Evolutionary conservation across 345 rosid genomes (phyloP), one percentile per base, ranked within the genome.

Genomic region (Eucalyptus sp.): DNA sequence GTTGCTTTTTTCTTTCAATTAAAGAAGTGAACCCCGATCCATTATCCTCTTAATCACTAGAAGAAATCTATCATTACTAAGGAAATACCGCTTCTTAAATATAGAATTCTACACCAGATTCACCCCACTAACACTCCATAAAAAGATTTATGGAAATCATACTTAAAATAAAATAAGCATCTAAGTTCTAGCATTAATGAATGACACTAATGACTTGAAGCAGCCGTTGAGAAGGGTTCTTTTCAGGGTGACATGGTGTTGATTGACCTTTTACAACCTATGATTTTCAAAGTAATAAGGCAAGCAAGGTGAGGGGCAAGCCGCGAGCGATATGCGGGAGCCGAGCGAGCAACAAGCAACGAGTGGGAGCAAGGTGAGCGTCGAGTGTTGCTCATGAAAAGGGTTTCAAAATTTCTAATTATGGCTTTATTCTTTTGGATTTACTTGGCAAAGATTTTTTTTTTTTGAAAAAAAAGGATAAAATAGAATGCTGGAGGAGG

Each of bases 131-230:
- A 25, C 29, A 60, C 31, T 60, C 66, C 13, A 60, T 27, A 11
- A 60, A 27, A 60, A 27, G 4, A 27, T 12, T 60, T 11, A 12
- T 10, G 15, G 2, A 60, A 60, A 31, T 31, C 54, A 44, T 25
- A 18, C 2, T 22, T 44, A 25, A 79, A 87, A 89, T 3, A 29
- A 88, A 62, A 25, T 22, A 85, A 51, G 81, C 22, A 44, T 33
- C 43, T 5, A 60, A 85, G 13, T 88, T 49, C 50, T 1, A 88
- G 6, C 7, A 48, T 29, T 46, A 64, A 48, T 22, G 86, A 85
- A 90, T 87, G 95, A 89, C 94, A 96, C 96, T 98, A 90, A 95
- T 94, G 92, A 97, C 96, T 90, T 95, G 97, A 84, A 96, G 94
- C 91, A 94, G 97, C 50, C 97, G 92, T 50, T 54, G 94, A 56